Evolutionary conservation across 148 eudicot species (phyloP).

Genomic region (Talinum fruticosum): DNA sequence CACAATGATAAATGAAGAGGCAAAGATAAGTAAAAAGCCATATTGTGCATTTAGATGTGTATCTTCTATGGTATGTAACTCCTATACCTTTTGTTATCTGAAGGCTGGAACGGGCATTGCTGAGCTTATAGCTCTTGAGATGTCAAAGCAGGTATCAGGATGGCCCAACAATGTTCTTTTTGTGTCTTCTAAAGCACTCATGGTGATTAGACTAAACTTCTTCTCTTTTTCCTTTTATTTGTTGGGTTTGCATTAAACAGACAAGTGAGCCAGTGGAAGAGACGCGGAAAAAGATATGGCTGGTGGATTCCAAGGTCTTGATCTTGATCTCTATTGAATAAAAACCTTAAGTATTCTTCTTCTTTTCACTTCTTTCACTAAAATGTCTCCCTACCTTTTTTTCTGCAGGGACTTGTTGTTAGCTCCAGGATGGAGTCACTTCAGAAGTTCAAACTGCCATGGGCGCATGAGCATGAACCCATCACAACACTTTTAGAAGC

Average conservation of each 20-base stretch:
- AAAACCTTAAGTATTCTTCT: too few species aligned
- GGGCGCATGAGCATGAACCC: conserved; percentile 85
- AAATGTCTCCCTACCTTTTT: neutral
- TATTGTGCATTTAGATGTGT: too few species aligned
- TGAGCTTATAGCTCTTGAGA: conserved; percentile 87
- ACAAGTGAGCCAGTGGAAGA: conserved; percentile 65
- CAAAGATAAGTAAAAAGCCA: too few species aligned
- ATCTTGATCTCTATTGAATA: neutral
- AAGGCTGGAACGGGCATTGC: conserved; percentile 99
- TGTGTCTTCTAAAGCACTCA: neutral
- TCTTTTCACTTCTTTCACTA: neutral
- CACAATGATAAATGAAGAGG: too few species aligned
- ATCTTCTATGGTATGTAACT: conserved; percentile 17
- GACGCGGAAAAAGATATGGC: conserved; percentile 84
- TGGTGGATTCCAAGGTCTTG: conserved; percentile 85
- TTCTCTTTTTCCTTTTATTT: neutral
- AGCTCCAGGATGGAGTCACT: conserved; percentile 74
- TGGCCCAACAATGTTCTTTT: neutral
- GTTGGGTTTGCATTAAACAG: conserved; percentile 28
- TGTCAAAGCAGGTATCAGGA: conserved; percentile 61
- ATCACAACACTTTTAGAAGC: conserved; percentile 63
- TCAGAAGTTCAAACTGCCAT: conserved; percentile 81
- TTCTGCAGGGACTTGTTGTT: conserved; percentile 65
- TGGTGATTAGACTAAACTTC: neutral
- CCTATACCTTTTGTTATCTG: conserved; percentile 19